Conservation (phyloP, 169 alveolate species). For the Perkinsus olseni region DNA sequence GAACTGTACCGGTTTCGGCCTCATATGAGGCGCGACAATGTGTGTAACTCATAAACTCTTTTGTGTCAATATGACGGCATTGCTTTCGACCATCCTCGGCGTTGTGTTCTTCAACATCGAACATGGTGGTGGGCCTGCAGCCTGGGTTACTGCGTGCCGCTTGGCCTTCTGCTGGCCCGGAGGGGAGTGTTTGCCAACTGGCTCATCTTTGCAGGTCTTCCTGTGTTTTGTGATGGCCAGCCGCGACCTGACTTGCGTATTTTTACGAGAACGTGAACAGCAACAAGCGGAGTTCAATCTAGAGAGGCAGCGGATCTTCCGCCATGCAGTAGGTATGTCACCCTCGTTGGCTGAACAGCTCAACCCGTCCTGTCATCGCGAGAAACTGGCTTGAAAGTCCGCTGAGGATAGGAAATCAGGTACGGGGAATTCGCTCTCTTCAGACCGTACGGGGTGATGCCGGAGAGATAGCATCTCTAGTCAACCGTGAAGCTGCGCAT, state of each 20-base stretch:
- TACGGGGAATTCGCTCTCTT: background rate
- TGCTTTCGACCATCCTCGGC: too few species aligned
- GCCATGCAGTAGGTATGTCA: background rate
- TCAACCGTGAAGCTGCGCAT: background rate
- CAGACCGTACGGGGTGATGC: background rate
- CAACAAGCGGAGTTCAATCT: background rate
- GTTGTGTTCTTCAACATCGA: too few species aligned
- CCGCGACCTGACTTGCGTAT: background rate
- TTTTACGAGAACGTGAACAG: background rate
- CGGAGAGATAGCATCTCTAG: background rate
- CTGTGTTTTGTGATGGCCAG: background rate
- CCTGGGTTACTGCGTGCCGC: too few species aligned
- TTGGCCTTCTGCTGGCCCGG: background rate
- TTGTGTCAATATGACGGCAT: too few species aligned
- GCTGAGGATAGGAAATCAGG: too few species aligned
- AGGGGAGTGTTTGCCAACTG: background rate
- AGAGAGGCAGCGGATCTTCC: background rate
- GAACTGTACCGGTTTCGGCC: slow-evolving; percentile 74
- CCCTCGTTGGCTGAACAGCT: background rate
- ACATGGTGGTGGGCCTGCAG: too few species aligned
- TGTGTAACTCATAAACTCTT: background rate
- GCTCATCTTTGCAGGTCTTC: background rate
- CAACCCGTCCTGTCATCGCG: background rate
- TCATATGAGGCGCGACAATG: slow-evolving; percentile 1
- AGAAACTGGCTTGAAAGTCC: too few species aligned